phyloP scores from a whole-genome alignment of 2,329 filamentous ascomycete genomes.

The Lachnellula arida region DNA sequence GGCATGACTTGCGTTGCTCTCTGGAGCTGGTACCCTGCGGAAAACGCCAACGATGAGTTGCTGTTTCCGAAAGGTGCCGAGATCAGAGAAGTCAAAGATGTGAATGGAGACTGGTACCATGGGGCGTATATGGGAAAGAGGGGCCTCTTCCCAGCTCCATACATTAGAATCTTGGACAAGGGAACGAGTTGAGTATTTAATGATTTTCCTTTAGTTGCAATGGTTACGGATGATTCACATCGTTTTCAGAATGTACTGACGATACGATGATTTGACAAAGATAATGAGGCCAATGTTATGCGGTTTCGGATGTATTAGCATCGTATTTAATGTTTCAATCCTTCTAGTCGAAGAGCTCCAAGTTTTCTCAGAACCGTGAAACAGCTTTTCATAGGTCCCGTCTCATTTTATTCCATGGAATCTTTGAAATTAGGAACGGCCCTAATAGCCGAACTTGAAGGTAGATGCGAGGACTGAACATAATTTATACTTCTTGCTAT shows the following conservation, averaged over 20 bases:
- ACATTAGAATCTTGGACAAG: constrained; percentile 52
- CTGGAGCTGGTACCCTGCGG: constrained; percentile 75
- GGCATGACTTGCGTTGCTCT: constrained; percentile 59
- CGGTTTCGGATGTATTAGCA: too few relatives aligned
- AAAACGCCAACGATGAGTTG: constrained; percentile 64
- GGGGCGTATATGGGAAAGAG: constrained; percentile 77
- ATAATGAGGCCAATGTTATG: not conserved
- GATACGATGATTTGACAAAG: not conserved
- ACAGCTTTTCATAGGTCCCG: too few relatives aligned
- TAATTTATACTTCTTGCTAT: too few relatives aligned
- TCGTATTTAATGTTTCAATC: too few relatives aligned
- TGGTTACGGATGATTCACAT: not conserved
- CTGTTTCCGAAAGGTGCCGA: constrained; percentile 80
- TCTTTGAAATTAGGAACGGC: too few relatives aligned
- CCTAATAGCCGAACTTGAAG: too few relatives aligned
- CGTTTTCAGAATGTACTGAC: not conserved
- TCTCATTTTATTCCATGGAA: too few relatives aligned
- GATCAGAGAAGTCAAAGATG: constrained; percentile 75
- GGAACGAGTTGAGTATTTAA: not conserved
- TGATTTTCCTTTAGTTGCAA: not conserved
- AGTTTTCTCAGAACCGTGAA: not conserved
- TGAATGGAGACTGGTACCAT: constrained; percentile 88
- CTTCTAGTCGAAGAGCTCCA: not conserved
- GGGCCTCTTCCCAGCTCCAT: constrained; percentile 76
- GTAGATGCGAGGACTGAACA: too few relatives aligned